Base-by-base conservation (phyloP, 495 filamentous ascomycete genomes). In the Antarctomyces pellizariae region DNA sequence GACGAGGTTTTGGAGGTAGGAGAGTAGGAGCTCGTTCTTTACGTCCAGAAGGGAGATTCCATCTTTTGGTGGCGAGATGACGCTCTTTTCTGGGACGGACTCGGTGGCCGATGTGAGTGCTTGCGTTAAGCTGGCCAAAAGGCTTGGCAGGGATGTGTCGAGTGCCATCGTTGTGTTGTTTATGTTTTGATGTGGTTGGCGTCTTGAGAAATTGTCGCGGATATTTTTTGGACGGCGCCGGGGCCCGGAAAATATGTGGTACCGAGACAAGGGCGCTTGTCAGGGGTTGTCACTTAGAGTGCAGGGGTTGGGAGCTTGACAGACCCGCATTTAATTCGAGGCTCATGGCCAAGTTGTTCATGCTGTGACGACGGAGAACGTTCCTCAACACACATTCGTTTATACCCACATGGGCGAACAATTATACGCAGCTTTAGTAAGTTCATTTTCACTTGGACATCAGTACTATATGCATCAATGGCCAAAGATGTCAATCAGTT, bases 21-120 rank as follows among this genome's bases (percentile, higher is more conserved):
- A 80, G 22, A 97, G 73, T 8, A 97, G 65, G 10, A 95, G 62
- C 35, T 97, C 89, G 55, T 78, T 91, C 47, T 97, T 97, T 28
- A 73, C 64, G 43, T 92, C 79, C 41, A 97, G 68, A 3, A 97
- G 71, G 2, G 86, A 93, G 26, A 97, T 83, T 35, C 84, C 84
- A 35, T 91, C 69, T 37, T 69, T 58, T 5, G 77, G 71, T 4
- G 75, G 62, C 22, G 70, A 41, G 24, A 69, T 46, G 14, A 36
- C 36, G 3, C 51, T 28, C 7, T 63, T 34, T 24, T 65, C 64
- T 5, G 71, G 68, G 2, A 80, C 47, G 1, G 68, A 66, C 22
- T 71, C 57, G 8, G 52, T 44, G 1, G 72, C 57, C 5, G 64
- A 64, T 2, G 47, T 48, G 0, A 89, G 45, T 18, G 74, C 78